These are phyloP conservation scores for Apiosordaria backusii DNA, from an alignment of 495 filamentous ascomycete species.

Conservation along the genomic window DNA sequence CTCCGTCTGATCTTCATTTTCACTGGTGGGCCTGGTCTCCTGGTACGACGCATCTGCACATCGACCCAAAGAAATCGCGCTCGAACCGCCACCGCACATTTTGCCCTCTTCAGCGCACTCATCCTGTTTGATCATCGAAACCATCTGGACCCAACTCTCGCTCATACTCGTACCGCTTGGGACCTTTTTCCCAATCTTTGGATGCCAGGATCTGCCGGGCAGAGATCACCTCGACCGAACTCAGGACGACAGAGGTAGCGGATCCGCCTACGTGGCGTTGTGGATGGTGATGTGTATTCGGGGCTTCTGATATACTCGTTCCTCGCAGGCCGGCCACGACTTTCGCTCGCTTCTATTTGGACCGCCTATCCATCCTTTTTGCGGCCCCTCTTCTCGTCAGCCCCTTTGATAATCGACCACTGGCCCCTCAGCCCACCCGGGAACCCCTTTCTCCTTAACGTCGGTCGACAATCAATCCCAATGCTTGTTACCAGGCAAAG, in stretches of 20 bases:
- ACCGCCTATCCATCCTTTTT: not conserved
- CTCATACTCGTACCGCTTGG: not conserved
- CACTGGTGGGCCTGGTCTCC: conserved; percentile 26
- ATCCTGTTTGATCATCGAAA: conserved; percentile 33
- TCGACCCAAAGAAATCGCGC: conserved; percentile 19
- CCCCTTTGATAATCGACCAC: conserved; percentile 2
- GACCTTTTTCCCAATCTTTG: not conserved
- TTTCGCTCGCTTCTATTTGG: conserved; percentile 11
- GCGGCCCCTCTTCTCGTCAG: not conserved
- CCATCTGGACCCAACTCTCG: not conserved
- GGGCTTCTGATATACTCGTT: conserved; percentile 20
- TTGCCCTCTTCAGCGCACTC: conserved; percentile 11
- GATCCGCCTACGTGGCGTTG: conserved; percentile 21
- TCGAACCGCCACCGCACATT: conserved; percentile 15
- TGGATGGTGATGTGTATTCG: conserved; percentile 21
- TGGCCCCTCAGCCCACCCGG: conserved; percentile 14
- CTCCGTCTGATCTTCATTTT: conserved; percentile 35
- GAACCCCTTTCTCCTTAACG: conserved; percentile 9
- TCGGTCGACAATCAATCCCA: conserved; percentile 34
- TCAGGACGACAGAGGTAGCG: conserved; percentile 21
- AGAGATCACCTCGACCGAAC: conserved; percentile 26
- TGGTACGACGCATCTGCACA: conserved; percentile 28
- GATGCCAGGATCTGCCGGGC: conserved; percentile 26
- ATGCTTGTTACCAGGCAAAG: conserved; percentile 59
- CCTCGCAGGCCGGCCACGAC: conserved; percentile 17